Evolutionary conservation across 192 early-diverging fungal genomes (phyloP).

Genomic region (Coemansia umbellata): DNA sequence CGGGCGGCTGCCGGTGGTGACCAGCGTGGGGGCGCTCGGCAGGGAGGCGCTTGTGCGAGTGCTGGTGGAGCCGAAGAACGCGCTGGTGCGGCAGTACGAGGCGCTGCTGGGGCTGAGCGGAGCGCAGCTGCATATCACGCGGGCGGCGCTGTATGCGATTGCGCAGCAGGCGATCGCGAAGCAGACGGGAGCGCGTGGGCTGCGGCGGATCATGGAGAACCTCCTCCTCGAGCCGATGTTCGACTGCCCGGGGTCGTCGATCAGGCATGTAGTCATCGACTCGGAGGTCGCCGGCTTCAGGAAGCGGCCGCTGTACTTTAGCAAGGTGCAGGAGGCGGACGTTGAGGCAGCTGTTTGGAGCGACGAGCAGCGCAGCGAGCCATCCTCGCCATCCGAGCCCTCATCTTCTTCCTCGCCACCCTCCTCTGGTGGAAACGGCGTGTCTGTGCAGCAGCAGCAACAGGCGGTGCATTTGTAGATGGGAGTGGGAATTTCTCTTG

Average conservation of each 20-base stretch:
- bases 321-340: conserved; percentile 46
- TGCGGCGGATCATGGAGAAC: conserved; percentile 84
- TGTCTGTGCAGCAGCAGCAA: not conserved
- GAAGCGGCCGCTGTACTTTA: conserved; percentile 63
- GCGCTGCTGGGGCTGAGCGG: conserved; percentile 65
- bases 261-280: conserved; percentile 70
- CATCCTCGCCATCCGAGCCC: not conserved
- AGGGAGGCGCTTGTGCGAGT: conserved; percentile 69
- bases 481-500: not conserved
- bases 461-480: not conserved
- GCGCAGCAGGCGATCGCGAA: conserved; percentile 73
- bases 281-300: conserved; percentile 60
- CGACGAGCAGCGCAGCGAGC: conserved; percentile 21
- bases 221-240: conserved; percentile 78
- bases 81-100: conserved; percentile 76
- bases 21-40: conserved; percentile 65
- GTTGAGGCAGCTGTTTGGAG: conserved; percentile 49
- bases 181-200: conserved; percentile 82
- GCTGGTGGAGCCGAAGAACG: conserved; percentile 78
- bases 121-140: conserved; percentile 69
- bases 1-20: conserved; percentile 81
- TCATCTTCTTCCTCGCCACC: not conserved
- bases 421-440: not conserved
- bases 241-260: conserved; percentile 69
- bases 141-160: conserved; percentile 62